Base-by-base conservation (phyloP, 371 early-diverging fungal genomes). In the Nematocida sp. region DNA sequence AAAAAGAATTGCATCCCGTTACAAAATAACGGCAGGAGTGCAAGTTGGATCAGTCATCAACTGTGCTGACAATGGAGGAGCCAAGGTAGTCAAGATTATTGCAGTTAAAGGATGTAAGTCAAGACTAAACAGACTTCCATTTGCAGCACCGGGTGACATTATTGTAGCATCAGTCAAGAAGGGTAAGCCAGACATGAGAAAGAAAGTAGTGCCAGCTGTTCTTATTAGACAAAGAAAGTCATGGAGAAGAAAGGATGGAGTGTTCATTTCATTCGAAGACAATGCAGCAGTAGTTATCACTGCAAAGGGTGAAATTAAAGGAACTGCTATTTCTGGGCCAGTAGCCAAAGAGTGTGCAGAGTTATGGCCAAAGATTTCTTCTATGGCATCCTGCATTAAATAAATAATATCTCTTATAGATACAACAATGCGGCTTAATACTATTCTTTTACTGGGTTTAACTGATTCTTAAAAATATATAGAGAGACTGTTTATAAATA, bases 291-390 rank as follows among this genome's bases (percentile, higher is more conserved):
- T 95, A 72, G 92, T 95, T 84, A 94, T 95, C 85, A 94, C 94
- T 90, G 94, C 94, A 87, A 98, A 98, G 93, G 98, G 99, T 89
- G 98, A 99, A 90, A 94, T 97, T 94, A 97, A 96, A 92, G 99
- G 98, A 84, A 94, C 96, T 66, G 97, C 96, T 84, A 97, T 99
- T 89, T 94, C 96, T 85, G 99, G 99, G 71, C 97, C 98, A 86
- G 96, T 99, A 84, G 96, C 95, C 85, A 97, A 97, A 92, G 99
- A 99, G 90, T 97, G 97, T 89, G 96, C 97, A 82, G 98, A 97
- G 88, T 90, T 96, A 88, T 99, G 98, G 99, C 97, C 98, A 85
- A 95, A 96, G 93, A 96, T 99, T 89, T 97, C 98, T 82, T 95
- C 96, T 82, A 90, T 92, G 86, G 87, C 86, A 46, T n/a, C 83